Evolutionary conservation across 1,139 yeast species (phyloP), one percentile per base, ranked within the genome.

Genomic region (Candida sanyaensis): DNA sequence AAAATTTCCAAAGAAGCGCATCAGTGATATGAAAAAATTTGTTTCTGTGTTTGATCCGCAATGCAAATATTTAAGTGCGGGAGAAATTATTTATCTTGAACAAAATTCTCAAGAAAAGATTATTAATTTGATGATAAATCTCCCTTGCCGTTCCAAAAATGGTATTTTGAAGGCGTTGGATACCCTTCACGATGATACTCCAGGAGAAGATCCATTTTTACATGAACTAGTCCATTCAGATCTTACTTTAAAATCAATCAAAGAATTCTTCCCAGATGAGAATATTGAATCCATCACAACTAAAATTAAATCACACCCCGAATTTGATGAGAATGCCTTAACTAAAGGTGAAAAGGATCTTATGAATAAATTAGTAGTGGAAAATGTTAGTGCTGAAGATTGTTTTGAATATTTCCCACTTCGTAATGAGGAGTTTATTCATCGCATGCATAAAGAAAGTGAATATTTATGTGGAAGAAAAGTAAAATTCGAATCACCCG

Each of bases 401-500:
- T 44, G 58, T 33, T 32, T 45, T 31, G 28, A 42, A 3, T 44
- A 51, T 12, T 57, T 57, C 41, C 64, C 64, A 6, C 32, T 54
- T 9, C 46, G 59, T 29, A 47, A 46, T 12, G 37, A 48, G 28
- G 42, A 47, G n/a, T 49, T 50, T 39, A 51, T 71, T 29, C 57
- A 55, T 17, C 50, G 45, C 1, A 58, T 60, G 45, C 53, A 59
- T 33, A 59, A 59, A 28, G 61, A 61, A 17, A 50, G 63, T 32
- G 57, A 59, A 47, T 55, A 59, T 31, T 59, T 64, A 38, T 52
- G 62, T 13, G 54, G 60, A 13, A 56, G 77, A 48, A 62, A 60
- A 49, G 59, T 60, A 2, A 57, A 54, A 12, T 73, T 72, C 52
- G 63, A 61, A 42, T 64, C 60, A 44, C 45, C 50, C 2, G 56